Evolutionary conservation across 148 eudicot species (phyloP).

Genomic region (Gaultheria prostrata): DNA sequence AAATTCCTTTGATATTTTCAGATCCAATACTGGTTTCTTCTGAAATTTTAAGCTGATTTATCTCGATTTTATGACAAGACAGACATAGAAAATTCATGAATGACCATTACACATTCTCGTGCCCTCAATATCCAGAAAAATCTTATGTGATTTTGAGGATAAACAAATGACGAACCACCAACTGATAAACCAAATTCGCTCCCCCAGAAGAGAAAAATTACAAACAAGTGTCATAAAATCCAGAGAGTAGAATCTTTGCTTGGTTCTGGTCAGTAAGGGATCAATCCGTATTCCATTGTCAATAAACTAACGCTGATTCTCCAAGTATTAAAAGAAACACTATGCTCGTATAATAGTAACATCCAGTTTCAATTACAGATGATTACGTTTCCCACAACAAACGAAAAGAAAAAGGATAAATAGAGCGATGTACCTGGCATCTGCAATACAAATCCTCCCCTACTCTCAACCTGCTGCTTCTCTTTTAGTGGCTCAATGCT

Average conservation of each 20-base stretch:
- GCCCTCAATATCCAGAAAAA: not conserved
- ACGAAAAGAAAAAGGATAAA: not conserved
- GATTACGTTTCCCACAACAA: not conserved
- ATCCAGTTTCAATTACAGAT: not conserved
- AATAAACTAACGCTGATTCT: too few species aligned
- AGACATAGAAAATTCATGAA: not conserved
- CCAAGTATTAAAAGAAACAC: not conserved
- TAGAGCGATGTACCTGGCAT: conserved; percentile 35
- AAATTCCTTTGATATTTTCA: not conserved
- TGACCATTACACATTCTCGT: not conserved
- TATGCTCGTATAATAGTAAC: not conserved
- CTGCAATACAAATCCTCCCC: conserved; percentile 49
- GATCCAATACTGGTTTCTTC: not conserved
- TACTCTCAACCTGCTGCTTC: conserved; percentile 47
- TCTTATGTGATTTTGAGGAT: not conserved
- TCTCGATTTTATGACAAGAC: not conserved
- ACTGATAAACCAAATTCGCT: not conserved
- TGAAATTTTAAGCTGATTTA: not conserved
- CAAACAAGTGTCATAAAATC: not conserved
- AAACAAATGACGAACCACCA: not conserved
- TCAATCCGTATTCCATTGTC: not conserved
- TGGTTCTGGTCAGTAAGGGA: not conserved
- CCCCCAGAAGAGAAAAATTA: not conserved
- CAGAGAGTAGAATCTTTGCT: not conserved
- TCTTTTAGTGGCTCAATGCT: conserved; percentile 53